A percentile compares a stretch with the other conserved stretches of the same genome.
Evolutionary conservation across 2,329 filamentous ascomycete species (phyloP).

Genomic region (Beauveria caledonica): DNA sequence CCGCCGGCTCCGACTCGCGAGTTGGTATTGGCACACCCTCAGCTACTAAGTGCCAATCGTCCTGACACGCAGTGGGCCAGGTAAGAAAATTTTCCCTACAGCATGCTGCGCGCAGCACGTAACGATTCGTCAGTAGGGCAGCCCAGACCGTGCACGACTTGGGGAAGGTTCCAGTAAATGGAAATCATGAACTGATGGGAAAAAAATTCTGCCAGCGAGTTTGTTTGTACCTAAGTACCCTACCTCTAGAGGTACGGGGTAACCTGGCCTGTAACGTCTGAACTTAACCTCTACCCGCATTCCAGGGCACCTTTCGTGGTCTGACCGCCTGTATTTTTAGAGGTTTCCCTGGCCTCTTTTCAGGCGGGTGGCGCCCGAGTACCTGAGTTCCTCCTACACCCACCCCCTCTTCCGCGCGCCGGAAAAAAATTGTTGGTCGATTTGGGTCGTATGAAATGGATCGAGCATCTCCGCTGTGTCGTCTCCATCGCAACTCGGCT

Average conservation of each 20-base stretch:
- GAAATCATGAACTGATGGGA: too few species aligned
- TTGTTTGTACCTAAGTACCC: too few species aligned
- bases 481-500: not conserved
- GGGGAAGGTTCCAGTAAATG: too few species aligned
- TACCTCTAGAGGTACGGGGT: too few species aligned
- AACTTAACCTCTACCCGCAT: not conserved
- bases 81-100: not conserved
- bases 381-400: not conserved
- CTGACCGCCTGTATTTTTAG: not conserved
- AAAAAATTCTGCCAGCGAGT: not conserved
- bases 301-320: not conserved
- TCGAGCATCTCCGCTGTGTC: conserved; percentile 3
- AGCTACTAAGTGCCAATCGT: too few species aligned
- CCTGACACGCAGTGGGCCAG: too few species aligned
- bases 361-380: not conserved
- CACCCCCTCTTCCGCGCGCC: not conserved
- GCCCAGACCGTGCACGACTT: too few species aligned
- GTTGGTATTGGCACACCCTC: too few species aligned
- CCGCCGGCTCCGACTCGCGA: not conserved
- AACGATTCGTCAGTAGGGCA: too few species aligned
- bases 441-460: conserved; percentile 7
- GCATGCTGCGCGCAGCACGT: too few species aligned
- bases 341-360: not conserved
- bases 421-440: conserved; percentile 1
- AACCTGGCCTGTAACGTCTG: not conserved